Base-by-base conservation (phyloP, 306 rosid species). In the Gastrolobium villosum region DNA sequence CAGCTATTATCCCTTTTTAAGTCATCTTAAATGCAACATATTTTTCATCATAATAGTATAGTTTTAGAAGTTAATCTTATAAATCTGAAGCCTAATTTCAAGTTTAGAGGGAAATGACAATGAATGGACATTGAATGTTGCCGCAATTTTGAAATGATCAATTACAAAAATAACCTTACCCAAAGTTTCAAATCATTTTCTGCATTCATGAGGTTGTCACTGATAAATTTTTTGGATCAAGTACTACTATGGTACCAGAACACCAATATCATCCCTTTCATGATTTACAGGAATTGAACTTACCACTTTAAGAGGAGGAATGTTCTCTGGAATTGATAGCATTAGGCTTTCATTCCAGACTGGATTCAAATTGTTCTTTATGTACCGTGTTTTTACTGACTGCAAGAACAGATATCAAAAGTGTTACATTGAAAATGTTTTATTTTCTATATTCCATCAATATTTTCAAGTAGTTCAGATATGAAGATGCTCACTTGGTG, bases 251-350 rank as follows among this genome's bases (percentile, higher is more conserved):
- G 57, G 45, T 64, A 64, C 52, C 9, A 52, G 6, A 35, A 60
- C 28, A 60, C 35, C 20, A 57, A 57, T 26, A 45, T 0, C 20
- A 59, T 46, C 65, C 48, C 6, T 68, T 68, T 61, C 20, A 57
- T 45, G 43, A 54, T 49, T 46, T 50, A 77, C 54, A 77, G 5
- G 32, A 60, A 72, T 0, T 6, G 14, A 61, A 76, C 92, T 79
- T 87, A 95, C 99, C 94, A 92, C 94, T 89, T 90, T 89, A 65
- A 95, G 85, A 53, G 97, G 95, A 84, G 99, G 99, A 83, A 88
- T 80, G 59, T 86, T 49, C 3, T 95, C 94, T 13, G 99, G 99
- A 84, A 95, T 95, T 39, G 99, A 95, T 55, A 95, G 66, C 97
- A 95, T 92, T 59, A 95, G 80, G 85, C 95, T 91, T 76, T 95